Evolutionary conservation across 768 basidiomycete genomes (phyloP), one percentile per base, ranked within the genome.

Genomic region (Russula olivacea): DNA sequence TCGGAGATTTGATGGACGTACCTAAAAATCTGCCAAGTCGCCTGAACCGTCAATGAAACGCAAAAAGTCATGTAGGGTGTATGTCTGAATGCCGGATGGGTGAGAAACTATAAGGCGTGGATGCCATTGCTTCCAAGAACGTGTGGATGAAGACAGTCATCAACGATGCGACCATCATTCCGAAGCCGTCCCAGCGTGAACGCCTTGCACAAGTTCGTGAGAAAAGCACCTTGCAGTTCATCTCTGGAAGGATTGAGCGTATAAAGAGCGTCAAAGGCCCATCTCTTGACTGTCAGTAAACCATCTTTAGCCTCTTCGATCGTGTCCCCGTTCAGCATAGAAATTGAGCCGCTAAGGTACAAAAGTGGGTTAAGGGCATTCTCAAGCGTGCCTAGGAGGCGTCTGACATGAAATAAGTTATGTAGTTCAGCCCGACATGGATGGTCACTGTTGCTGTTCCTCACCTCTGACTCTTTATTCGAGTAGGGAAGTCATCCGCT

Each of bases 331-430:
- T 77, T 71, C 1, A 84, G 69, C 52, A 72, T 65, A 0, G 76
- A 69, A 0, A 70, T 59, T 0, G 79, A 76, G 6, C 85, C 87
- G 49, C 84, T 73, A n/a, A 70, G 60, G 60, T 80, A 72, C 53
- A 70, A 75, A 1, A 79, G 69, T 2, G 86, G 85, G 62, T 78
- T 75, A 6, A 86, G 55, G 1, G 79, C 75, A 30, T 82, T 79
- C 58, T 84, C 80, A 0, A 87, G 71, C 2, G 40, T n/a, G 5
- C 28, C n/a, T 6, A 64, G 40, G 10, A 64, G 48, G 48, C 32
- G 40, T 19, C 63, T 64, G 17, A 41, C 11, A 23, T 21, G 8
- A 21, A 21, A 30, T 23, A n/a, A n/a, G n/a, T n/a, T n/a, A 47
- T 19, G 2, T 4, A 25, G 23, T 40, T 63, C 19, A 54, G 47